These are phyloP conservation scores for Xerophyta viscosa DNA, from an alignment of 106 monocot species.

Conservation along the genomic window DNA sequence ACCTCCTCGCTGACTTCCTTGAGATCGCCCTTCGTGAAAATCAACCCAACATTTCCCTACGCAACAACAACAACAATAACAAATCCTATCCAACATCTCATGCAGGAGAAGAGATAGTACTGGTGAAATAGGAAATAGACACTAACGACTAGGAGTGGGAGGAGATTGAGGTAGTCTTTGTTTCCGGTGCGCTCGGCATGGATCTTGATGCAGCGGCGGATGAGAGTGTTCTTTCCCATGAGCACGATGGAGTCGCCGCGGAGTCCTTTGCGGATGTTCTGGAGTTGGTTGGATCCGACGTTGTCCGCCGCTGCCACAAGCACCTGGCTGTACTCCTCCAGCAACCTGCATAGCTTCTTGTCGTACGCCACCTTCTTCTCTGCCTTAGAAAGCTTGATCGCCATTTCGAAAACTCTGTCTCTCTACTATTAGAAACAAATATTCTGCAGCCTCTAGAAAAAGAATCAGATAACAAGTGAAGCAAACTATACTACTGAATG, in stretches of 20 bases:
- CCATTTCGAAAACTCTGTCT: conserved; percentile 23
- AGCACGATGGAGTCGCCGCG: conserved; percentile 70
- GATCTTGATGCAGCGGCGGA: conserved; percentile 67
- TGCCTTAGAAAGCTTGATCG: conserved; percentile 67
- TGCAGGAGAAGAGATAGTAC: not conserved
- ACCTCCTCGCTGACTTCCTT: conserved; percentile 92
- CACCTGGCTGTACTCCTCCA: conserved; percentile 76
- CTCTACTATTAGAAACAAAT: not conserved
- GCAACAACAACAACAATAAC: not conserved
- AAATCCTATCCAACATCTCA: too few relatives aligned
- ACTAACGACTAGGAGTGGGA: conserved; percentile 56
- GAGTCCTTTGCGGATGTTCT: conserved; percentile 53
- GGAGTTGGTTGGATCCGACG: conserved; percentile 83
- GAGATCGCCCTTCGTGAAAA: conserved; percentile 88
- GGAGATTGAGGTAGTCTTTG: conserved; percentile 41
- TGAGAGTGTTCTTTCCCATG: conserved; percentile 96
- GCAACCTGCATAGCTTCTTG: conserved; percentile 60
- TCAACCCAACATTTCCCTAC: conserved; percentile 82
- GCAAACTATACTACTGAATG: not conserved
- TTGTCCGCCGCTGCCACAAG: conserved; percentile 79
- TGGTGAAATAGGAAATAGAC: not conserved
- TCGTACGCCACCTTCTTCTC: conserved; percentile 88
- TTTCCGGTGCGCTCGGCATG: conserved; percentile 76
- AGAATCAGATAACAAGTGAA: not conserved
- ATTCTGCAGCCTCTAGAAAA: not conserved